These are phyloP conservation scores for Mucor sp. DNA, from an alignment of 371 early-diverging fungal genomes.

Conservation along the genomic window DNA sequence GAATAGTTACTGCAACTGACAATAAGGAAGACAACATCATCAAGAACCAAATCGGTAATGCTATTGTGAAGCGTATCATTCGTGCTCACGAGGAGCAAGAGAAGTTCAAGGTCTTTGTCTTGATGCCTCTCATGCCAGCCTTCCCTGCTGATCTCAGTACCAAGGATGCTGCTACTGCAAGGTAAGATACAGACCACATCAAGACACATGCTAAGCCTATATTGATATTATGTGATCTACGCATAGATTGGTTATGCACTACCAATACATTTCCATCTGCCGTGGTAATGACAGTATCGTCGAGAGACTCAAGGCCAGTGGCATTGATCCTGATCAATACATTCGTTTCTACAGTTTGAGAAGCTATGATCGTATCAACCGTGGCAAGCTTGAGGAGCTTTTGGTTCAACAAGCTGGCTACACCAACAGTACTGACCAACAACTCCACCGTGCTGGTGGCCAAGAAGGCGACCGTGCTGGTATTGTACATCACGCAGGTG, in stretches of 20 bases:
- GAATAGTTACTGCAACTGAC: constrained; percentile 65
- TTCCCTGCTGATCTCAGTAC: constrained; percentile 84
- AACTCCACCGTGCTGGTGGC: constrained; percentile 15
- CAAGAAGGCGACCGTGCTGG: constrained; percentile 23
- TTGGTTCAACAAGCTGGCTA: constrained; percentile 41
- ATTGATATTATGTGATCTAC: background rate
- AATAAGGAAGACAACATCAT: constrained; percentile 53
- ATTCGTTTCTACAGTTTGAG: constrained; percentile 75
- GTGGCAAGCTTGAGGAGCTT: constrained; percentile 35
- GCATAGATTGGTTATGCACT: constrained; percentile 67
- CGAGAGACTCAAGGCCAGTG: constrained; percentile 50
- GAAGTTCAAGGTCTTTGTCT: constrained; percentile 85
- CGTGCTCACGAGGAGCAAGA: constrained; percentile 70
- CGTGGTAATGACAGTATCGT: constrained; percentile 70
- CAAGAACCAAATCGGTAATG: constrained; percentile 79
- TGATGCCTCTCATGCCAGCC: constrained; percentile 94
- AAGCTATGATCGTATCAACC: constrained; percentile 65
- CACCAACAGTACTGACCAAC: constrained; percentile 20
- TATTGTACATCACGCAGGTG: constrained; percentile 31
- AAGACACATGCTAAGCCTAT: background rate
- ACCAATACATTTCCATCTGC: constrained; percentile 76
- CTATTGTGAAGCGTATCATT: constrained; percentile 79
- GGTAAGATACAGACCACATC: constrained; percentile 32
- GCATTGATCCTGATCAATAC: constrained; percentile 66
- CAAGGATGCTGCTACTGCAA: constrained; percentile 76